phyloP scores from a whole-genome alignment of 495 filamentous ascomycete species.

The Patellaria atrata region DNA sequence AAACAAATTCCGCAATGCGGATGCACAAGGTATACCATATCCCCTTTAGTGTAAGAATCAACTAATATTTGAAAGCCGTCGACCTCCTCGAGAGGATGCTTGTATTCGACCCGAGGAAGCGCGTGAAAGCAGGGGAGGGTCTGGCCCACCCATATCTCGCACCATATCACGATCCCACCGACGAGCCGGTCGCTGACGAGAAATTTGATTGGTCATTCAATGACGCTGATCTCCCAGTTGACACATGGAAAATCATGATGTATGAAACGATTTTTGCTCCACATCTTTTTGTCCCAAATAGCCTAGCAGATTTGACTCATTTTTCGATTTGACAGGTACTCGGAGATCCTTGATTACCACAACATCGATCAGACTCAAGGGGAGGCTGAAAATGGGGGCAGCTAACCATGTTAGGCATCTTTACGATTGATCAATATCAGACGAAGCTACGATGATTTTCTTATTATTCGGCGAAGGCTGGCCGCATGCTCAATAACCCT shows the following conservation, averaged over 20 bases:
- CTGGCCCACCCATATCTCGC: constrained; percentile 86
- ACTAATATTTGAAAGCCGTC: constrained; percentile 45
- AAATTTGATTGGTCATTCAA: constrained; percentile 99
- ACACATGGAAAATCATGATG: constrained; percentile 99
- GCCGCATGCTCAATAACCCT: no score
- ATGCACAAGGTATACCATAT: constrained; percentile 59
- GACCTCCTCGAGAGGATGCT: constrained; percentile 94
- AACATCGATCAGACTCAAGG: constrained; percentile 49
- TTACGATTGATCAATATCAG: no score
- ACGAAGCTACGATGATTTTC: no score
- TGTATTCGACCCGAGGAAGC: constrained; percentile 89
- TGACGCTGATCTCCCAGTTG: constrained; percentile 90
- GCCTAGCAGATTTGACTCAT: constrained; percentile 10
- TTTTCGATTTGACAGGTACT: constrained; percentile 55
- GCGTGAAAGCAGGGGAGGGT: constrained; percentile 70
- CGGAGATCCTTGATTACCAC: constrained; percentile 97
- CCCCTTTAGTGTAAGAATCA: not conserved
- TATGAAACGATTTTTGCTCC: constrained; percentile 33
- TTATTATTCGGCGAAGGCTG: no score
- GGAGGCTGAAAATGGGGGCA: constrained; percentile 17
- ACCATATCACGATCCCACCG: constrained; percentile 92
- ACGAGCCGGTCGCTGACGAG: constrained; percentile 90
- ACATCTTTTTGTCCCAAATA: constrained; percentile 10
- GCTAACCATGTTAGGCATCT: no score
- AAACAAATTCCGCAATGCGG: constrained; percentile 92